These are phyloP conservation scores for Rubia yunnanensis DNA, from an alignment of 257 asterid species.

Conservation along the genomic window DNA sequence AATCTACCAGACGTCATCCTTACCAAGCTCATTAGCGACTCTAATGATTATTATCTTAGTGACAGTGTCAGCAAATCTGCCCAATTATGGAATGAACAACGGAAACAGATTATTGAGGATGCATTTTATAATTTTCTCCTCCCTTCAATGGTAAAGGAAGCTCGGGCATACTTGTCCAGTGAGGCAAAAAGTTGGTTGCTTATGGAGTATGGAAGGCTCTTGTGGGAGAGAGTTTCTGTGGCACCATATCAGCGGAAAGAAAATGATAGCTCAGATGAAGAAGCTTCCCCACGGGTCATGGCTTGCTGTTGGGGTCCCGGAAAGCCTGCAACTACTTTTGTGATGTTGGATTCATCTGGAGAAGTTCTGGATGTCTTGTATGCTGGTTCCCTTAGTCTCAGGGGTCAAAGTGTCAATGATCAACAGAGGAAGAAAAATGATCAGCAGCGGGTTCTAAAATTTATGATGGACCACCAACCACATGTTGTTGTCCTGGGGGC, in stretches of 20 bases:
- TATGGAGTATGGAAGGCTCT: conserved; percentile 64
- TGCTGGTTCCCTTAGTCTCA: conserved; percentile 77
- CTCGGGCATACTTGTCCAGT: conserved; percentile 58
- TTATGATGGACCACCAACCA: conserved; percentile 98
- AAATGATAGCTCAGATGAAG: conserved; percentile 75
- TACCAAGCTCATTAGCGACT: conserved; percentile 61
- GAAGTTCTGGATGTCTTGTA: conserved; percentile 82
- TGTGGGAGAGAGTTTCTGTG: conserved; percentile 89
- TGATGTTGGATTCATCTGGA: conserved; percentile 95
- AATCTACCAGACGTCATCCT: conserved; percentile 68
- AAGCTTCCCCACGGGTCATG: conserved; percentile 87
- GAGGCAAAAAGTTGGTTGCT: conserved; percentile 78
- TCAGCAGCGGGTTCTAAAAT: conserved; percentile 86
- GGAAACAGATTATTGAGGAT: conserved; percentile 77
- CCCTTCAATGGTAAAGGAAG: conserved; percentile 94
- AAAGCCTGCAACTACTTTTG: conserved; percentile 93
- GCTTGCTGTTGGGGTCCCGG: conserved; percentile 99
- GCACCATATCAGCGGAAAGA: conserved; percentile 84
- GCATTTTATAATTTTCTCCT: conserved; percentile 62
- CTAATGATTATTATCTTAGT: conserved; percentile 80
- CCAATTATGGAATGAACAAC: conserved; percentile 94
- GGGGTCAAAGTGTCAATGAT: conserved; percentile 79
- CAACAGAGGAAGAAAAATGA: conserved; percentile 91
- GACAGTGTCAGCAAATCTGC: conserved; percentile 98
- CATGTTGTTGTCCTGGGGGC: conserved; percentile 92